These are phyloP conservation scores for Yamadazyma phyllophila DNA, from an alignment of 805 yeast genomes.

Conservation along the genomic window DNA sequence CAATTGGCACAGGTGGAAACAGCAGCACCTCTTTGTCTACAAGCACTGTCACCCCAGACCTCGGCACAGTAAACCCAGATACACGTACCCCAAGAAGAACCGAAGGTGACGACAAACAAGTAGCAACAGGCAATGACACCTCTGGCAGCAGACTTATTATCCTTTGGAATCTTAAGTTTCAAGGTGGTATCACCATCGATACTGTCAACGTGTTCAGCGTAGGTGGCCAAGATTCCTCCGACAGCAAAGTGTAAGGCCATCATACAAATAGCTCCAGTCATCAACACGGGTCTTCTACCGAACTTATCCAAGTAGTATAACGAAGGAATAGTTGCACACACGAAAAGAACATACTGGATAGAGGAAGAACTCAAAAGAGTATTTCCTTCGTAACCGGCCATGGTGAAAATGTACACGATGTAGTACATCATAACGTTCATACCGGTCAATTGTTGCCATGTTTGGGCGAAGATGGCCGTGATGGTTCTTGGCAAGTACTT, in stretches of 20 bases:
- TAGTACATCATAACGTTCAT: constrained; percentile 68
- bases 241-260: constrained; percentile 32
- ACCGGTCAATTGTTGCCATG: constrained; percentile 62
- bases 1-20: constrained; percentile 66
- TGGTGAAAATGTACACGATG: constrained; percentile 58
- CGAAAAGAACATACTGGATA: constrained; percentile 53
- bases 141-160: constrained; percentile 34
- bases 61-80: constrained; percentile 65
- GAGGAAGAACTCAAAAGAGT: constrained; percentile 51
- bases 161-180: constrained; percentile 30
- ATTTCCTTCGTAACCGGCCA: constrained; percentile 58
- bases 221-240: constrained; percentile 36
- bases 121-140: constrained; percentile 48
- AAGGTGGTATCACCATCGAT: constrained; percentile 27
- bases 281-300: constrained; percentile 62
- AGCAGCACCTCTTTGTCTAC: constrained; percentile 63
- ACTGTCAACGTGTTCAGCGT: constrained; percentile 22
- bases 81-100: constrained; percentile 49
- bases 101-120: constrained; percentile 52
- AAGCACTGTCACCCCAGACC: constrained; percentile 49
- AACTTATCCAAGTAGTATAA: constrained; percentile 52
- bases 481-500: constrained; percentile 46
- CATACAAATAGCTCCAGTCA: constrained; percentile 45
- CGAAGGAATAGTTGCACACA: constrained; percentile 57
- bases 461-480: constrained; percentile 49